Evolutionary conservation across 2,329 filamentous ascomycete species (phyloP), one percentile per base, ranked within the genome.

Genomic region (Elsinoe batatas): DNA sequence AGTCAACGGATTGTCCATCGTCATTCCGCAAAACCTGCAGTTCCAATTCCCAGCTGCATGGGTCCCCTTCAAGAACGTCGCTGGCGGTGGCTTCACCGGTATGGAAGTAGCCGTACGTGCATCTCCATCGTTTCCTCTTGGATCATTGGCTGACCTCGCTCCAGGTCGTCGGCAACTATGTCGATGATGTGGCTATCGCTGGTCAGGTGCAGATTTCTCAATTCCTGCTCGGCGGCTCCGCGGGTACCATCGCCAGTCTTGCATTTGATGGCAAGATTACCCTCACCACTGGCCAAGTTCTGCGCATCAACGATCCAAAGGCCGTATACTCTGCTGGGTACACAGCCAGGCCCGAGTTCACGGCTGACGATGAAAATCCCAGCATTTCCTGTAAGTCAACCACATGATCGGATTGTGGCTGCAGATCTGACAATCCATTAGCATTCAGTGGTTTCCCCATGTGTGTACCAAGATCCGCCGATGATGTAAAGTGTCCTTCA

Each of bases 361-460:
- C 74, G 0, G 73, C 74, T 1, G 76, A 78, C 58, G 74, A 76
- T 54, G 66, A 72, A 56, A 78, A 71, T 57, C 76, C 76, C 0
- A 73, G 71, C 47, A 51, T 51, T 33, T 35, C 47, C 18, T 51
- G 47, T 51, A 33, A 51, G 47, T 38, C 11, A 26, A 36, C 10
- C 44, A 15, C 13, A 17, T 49, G 26, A 30, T 35, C 30, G 2
- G 40, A 44, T 49, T 8, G 26, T 33, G 44, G 32, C 44, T 49
- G 44, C 44, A 49, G 44, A 49, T 35, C 44, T 49, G 44, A 49
- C 44, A 15, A 5, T 11, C 10, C 11, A n/a, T 74, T 33, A 51
- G 47, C 47, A 1, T 78, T 76, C 63, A 73, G 72, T 11, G 76
- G 76, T 0, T 78, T 77, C 51, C 76, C 76, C 1, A 78, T 78